Base-by-base conservation (phyloP, 495 filamentous ascomycete species). In the Chaetomium fimeti region DNA sequence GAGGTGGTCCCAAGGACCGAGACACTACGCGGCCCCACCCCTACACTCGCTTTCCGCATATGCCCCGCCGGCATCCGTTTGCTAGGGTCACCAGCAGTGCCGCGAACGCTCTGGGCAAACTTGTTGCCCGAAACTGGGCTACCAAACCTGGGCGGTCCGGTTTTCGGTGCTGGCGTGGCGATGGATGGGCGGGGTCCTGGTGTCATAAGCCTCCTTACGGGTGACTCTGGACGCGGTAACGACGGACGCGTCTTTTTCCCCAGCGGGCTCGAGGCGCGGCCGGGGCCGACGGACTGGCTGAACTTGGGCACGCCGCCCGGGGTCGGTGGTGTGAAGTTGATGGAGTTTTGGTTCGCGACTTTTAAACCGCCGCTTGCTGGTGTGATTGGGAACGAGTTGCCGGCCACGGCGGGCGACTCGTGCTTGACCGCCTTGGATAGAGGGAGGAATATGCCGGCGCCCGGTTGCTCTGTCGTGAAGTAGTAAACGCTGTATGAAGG, bases 391-490 rank as follows among this genome's bases (percentile, higher is more conserved):
- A 82, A 85, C n/a, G 84, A 83, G 60, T 79, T 67, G 16, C 61
- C 75, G 24, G 84, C 84, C 62, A 80, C 82, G 60, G 79, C 81
- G 49, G 80, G 85, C 66, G 84, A 88, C 62, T 83, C 77, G 49
- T 87, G 85, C 71, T 90, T 93, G 67, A 84, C 82, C 49, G 89
- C 89, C 74, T 93, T 93, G 75, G 89, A 89, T 60, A 96, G 83
- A 13, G 94, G 95, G 6, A 99, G 84, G 72, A 99, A 99, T 70
- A 99, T 98, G 36, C 94, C 94, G 8, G 93, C 86, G 32, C 91
- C 91, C 15, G 88, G 83, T 42, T 86, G 77, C 2, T 85, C 83
- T 9, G 95, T 96, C 5, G 81, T 83, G 72, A 98, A 98, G 78
- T 98, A 98, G 59, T 82, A 86, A 36, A 87, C 76, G 57, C 90